Percentiles rank a stretch among this genome's conserved stretches.
Evolutionary conservation across 306 rosid species (phyloP).

Genomic region (Prunus mongolica): DNA sequence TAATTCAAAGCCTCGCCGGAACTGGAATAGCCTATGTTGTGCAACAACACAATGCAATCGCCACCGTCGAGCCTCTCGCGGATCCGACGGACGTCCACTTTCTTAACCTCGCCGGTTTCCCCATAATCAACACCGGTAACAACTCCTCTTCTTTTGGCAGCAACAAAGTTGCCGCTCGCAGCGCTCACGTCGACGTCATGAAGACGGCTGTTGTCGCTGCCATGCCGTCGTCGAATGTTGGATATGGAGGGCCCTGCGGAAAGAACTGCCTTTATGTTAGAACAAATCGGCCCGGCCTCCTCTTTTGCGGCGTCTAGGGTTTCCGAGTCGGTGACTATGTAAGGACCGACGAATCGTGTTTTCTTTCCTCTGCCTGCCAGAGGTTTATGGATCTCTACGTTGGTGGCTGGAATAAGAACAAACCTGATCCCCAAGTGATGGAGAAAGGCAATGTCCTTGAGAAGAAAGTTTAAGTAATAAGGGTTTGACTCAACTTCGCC

Average conservation of each 20-base stretch:
- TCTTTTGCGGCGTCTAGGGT: constrained; percentile 79
- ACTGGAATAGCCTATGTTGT: constrained; percentile 89
- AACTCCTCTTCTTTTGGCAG: constrained; percentile 89
- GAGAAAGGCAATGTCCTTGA: constrained; percentile 91
- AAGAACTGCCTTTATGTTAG: constrained; percentile 81
- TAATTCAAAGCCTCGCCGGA: constrained; percentile 84
- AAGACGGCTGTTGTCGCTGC: constrained; percentile 71
- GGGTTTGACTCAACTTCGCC: constrained; percentile 65
- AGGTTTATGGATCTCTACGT: constrained; percentile 72
- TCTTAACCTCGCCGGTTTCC: constrained; percentile 86
- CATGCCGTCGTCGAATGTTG: constrained; percentile 61
- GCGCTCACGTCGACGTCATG: constrained; percentile 91
- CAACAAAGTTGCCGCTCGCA: constrained; percentile 86
- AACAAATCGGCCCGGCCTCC: constrained; percentile 70
- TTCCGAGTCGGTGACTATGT: constrained; percentile 63
- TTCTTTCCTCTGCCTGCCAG: constrained; percentile 66
- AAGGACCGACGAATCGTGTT: constrained; percentile 59
- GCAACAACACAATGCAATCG: constrained; percentile 63
- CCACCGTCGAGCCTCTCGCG: constrained; percentile 88
- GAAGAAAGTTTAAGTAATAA: constrained; percentile 50
- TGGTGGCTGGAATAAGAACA: constrained; percentile 81
- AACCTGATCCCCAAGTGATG: constrained; percentile 81
- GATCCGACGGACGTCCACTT: constrained; percentile 68
- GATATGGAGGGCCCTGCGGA: constrained; percentile 85
- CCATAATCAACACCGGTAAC: constrained; percentile 81